Conservation (phyloP, 148 eudicot species). For the Persicaria tinctoria region DNA sequence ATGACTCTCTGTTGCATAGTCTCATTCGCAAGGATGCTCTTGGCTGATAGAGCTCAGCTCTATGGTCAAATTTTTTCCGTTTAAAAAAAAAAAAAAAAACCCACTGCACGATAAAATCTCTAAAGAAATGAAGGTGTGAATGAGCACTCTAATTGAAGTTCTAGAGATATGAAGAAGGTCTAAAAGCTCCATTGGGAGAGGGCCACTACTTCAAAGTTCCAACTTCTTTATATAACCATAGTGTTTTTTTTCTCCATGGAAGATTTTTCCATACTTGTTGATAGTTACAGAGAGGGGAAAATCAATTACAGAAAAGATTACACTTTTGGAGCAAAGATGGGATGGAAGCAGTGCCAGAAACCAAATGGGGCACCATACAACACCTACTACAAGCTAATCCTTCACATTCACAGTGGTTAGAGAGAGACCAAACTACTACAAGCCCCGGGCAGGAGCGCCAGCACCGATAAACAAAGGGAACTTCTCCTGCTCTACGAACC, state of each 20-base stretch:
- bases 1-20: no score
- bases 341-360: neutral
- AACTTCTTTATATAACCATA: no score
- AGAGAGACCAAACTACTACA: neutral
- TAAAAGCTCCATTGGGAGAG: neutral
- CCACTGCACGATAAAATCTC: no score
- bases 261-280: neutral
- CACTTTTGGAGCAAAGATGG: neutral
- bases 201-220: neutral
- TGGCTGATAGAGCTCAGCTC: no score
- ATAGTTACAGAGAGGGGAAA: slow-evolving; percentile 1
- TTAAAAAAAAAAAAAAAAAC: no score
- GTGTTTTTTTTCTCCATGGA: neutral
- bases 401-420: slow-evolving; percentile 12
- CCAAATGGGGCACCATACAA: neutral
- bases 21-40: no score
- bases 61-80: no score
- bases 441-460: slow-evolving; percentile 5
- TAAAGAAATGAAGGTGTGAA: no score
- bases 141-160: no score
- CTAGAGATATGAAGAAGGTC: no score
- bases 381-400: neutral
- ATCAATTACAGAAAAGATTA: neutral
- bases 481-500: slow-evolving; percentile 4
- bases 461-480: neutral